A percentile compares a stretch with the other conserved stretches of the same genome.
Evolutionary conservation across 805 yeast genomes (phyloP).

Genomic region (Candida khao-thaluensis): DNA sequence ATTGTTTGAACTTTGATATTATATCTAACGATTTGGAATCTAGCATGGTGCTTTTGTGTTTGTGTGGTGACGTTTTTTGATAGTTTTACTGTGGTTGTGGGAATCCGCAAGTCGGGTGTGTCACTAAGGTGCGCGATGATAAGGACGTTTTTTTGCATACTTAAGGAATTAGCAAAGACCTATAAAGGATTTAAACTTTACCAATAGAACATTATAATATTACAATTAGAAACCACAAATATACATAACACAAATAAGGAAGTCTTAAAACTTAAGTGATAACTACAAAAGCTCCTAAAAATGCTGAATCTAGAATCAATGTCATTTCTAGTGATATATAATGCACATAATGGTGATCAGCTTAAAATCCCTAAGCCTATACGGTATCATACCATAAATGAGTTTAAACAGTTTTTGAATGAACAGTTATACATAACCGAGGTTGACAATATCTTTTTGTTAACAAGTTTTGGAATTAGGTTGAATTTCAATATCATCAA

Average conservation of each 20-base stretch:
- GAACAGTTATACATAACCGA: conserved; percentile 27
- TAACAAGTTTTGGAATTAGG: conserved; percentile 66
- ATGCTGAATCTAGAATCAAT: conserved; percentile 13
- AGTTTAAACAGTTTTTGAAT: conserved; percentile 30
- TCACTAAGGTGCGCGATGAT: conserved; percentile 1
- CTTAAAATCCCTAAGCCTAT: conserved; percentile 40
- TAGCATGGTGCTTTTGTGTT: too few species aligned
- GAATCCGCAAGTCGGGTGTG: too few species aligned
- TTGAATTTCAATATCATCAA: conserved; percentile 52
- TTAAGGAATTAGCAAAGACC: too few species aligned
- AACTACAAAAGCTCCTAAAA: too few species aligned
- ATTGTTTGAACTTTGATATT: conserved; percentile 38
- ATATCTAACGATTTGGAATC: conserved; percentile 39
- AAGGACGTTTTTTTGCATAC: background rate
- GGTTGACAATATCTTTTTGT: conserved; percentile 43
- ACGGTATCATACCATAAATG: conserved; percentile 33
- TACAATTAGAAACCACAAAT: too few species aligned
- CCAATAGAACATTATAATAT: too few species aligned
- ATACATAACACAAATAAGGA: too few species aligned
- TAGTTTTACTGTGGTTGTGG: background rate
- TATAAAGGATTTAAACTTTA: too few species aligned
- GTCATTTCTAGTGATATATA: conserved; percentile 30
- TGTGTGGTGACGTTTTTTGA: too few species aligned
- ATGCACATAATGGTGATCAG: conserved; percentile 38
- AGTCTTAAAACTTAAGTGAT: too few species aligned